Base-by-base conservation (phyloP, 2,329 filamentous ascomycete species). In the Xylariaceae sp. region DNA sequence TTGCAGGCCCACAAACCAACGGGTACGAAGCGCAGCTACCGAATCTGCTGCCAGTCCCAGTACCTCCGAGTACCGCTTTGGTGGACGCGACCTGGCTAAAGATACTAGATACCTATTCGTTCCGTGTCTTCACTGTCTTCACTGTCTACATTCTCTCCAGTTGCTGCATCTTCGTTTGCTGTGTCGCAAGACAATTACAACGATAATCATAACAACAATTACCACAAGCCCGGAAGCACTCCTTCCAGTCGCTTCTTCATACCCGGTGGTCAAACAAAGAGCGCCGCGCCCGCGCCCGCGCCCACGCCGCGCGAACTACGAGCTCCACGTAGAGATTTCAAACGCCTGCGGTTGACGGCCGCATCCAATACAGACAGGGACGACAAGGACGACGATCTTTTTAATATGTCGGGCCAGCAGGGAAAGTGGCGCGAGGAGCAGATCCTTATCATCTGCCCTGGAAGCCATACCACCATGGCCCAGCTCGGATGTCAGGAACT, bases 401-500 rank as follows among this genome's bases (percentile, higher is more conserved):
- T 37, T 63, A 71, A 58, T 51, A 84, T 84, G 80, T 78, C 80
- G 61, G 74, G 71, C 69, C 77, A 79, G 58, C 73, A 76, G 64
- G 77, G 75, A 66, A 84, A 83, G 72, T 84, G 79, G 77, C 78
- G 79, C 71, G 81, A 84, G 74, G 81, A 84, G 70, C 80, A 84
- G 75, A 73, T 84, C 66, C 79, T 84, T 67, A 72, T 91, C 70
- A 85, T 91, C 73, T 87, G 86, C 71, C 87, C 88, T 35, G 91
- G 91, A 68, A 96, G 91, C 70, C 86, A 88, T 73, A 92, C 86
- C 61, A 96, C 91, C 56, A 84, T 95, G 75, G 91, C 91, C 62
- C 91, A 96, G 79, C 81, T 96, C 41, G 91, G 91, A 50, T 87
- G 94, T 64, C 86, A 85, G 64, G 91, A 96, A 76, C 86, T 97